These are phyloP conservation scores for Dryas alaskensis DNA, from an alignment of 306 rosid genomes.

Conservation along the genomic window DNA sequence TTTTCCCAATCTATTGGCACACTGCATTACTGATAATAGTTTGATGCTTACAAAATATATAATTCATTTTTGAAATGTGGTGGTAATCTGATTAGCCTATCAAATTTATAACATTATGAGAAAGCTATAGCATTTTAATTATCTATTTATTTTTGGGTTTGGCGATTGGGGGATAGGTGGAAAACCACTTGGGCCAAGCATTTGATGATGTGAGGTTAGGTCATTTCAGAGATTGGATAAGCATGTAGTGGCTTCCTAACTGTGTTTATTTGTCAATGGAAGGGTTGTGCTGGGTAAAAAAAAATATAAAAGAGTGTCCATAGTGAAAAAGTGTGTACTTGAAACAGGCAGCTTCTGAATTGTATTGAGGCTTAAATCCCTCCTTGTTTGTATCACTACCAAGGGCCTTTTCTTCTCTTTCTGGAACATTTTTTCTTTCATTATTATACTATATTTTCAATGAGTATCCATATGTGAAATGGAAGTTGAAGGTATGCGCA, in stretches of 20 bases:
- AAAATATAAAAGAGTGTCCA: neutral
- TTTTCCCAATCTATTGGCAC: neutral
- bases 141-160: neutral
- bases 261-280: neutral
- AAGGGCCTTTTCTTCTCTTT: neutral
- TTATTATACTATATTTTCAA: neutral
- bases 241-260: neutral
- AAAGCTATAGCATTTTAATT: neutral
- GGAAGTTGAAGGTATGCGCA: conserved; percentile 19
- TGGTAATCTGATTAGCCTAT: neutral
- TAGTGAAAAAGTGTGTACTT: neutral
- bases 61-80: neutral
- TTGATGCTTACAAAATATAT: neutral
- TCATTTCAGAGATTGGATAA: neutral
- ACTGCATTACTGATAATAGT: neutral
- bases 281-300: neutral
- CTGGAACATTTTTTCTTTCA: neutral
- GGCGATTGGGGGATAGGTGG: neutral
- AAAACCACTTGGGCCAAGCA: neutral
- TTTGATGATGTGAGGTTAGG: neutral
- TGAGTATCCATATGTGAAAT: conserved; percentile 8
- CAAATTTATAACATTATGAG: neutral
- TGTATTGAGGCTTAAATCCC: neutral
- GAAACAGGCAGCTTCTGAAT: neutral
- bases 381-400: neutral